phyloP scores from a whole-genome alignment of 306 rosid species.

The Quercus glauca region DNA sequence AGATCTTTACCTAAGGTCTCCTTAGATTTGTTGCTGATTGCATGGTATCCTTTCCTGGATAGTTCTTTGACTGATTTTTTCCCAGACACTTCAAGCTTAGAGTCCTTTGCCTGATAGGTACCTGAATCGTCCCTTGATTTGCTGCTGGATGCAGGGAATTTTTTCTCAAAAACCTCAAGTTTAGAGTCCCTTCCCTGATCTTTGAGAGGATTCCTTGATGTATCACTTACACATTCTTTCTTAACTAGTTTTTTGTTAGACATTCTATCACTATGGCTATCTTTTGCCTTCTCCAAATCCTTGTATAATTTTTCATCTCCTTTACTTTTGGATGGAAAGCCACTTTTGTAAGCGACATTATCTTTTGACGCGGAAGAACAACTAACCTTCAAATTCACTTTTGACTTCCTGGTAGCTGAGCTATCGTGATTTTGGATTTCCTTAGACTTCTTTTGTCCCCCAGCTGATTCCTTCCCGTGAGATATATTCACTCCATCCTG shows the following conservation, averaged over 20 bases:
- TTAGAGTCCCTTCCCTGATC: background rate
- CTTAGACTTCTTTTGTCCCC: conserved; percentile 60
- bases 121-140: background rate
- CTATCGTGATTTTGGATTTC: conserved; percentile 39
- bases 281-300: conserved; percentile 45
- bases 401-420: conserved; percentile 33
- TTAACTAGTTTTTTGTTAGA: background rate
- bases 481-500: conserved; percentile 42
- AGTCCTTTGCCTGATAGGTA: background rate
- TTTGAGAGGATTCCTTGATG: background rate
- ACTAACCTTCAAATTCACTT: conserved; percentile 44
- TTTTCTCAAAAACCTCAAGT: background rate
- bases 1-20: background rate
- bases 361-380: conserved; percentile 39
- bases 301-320: conserved; percentile 47
- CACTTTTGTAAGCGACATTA: conserved; percentile 36
- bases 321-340: conserved; percentile 40
- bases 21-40: background rate
- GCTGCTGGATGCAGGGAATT: background rate
- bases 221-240: background rate
- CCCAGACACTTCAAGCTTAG: background rate
- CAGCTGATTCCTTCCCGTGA: conserved; percentile 44
- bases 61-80: background rate
- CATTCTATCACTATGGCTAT: conserved; percentile 42
- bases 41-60: background rate